These are phyloP conservation scores for Coprinopsis sp. DNA, from an alignment of 768 basidiomycete genomes.

Conservation along the genomic window DNA sequence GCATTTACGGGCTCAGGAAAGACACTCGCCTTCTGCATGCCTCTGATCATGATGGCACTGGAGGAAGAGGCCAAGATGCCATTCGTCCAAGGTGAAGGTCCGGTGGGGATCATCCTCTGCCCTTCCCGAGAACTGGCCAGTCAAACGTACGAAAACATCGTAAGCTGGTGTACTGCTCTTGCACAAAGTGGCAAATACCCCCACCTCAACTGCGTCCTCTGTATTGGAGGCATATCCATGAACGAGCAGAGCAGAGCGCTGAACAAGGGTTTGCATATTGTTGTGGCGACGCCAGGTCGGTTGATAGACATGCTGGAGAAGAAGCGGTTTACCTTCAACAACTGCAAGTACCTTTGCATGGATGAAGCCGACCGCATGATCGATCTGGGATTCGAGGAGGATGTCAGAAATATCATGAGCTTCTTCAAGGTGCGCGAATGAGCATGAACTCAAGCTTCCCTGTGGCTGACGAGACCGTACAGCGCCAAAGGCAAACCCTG, in stretches of 20 bases:
- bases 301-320: slow-evolving; percentile 99
- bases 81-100: slow-evolving; percentile 90
- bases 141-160: slow-evolving; percentile 94
- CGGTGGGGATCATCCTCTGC: slow-evolving; percentile 94
- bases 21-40: slow-evolving; percentile 97
- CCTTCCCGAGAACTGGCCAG: slow-evolving; percentile 95
- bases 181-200: slow-evolving; percentile 81
- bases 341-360: slow-evolving; percentile 96
- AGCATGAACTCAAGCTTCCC: slow-evolving; percentile 4
- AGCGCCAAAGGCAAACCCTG: slow-evolving; percentile 95
- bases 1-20: slow-evolving; percentile 99
- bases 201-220: slow-evolving; percentile 79
- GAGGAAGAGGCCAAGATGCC: slow-evolving; percentile 92
- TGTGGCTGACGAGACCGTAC: too few relatives aligned
- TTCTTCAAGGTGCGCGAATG: slow-evolving; percentile 81
- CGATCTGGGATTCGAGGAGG: slow-evolving; percentile 97
- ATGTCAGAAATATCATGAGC: slow-evolving; percentile 98
- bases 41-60: slow-evolving; percentile 91
- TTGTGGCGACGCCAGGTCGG: slow-evolving; percentile 94
- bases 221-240: slow-evolving; percentile 98
- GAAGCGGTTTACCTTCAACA: slow-evolving; percentile 85
- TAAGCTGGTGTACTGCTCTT: slow-evolving; percentile 80
- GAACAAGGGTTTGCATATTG: slow-evolving; percentile 89
- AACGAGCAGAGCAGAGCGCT: slow-evolving; percentile 92
- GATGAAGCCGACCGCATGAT: slow-evolving; percentile 99